phyloP scores from a whole-genome alignment of 306 rosid genomes.

The Luffa acutangula region DNA sequence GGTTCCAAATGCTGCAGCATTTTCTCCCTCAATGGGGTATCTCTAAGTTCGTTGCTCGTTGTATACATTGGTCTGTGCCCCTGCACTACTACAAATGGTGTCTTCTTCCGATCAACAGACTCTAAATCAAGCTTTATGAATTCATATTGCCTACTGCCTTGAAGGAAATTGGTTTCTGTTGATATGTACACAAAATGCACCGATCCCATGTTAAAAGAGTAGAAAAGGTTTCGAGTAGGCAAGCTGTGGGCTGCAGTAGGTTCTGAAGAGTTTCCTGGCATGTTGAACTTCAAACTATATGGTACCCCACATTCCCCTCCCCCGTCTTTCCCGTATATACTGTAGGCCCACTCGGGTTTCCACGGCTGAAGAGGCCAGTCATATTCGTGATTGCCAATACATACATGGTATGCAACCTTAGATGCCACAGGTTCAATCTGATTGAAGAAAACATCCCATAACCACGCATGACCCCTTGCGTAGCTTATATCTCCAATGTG shows the following conservation, averaged over 20 bases:
- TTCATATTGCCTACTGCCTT: conserved; percentile 56
- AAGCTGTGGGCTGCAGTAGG: conserved; percentile 58
- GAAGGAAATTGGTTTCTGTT: conserved; percentile 80
- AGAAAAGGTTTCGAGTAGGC: conserved; percentile 61
- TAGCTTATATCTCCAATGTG: conserved; percentile 94
- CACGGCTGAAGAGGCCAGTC: conserved; percentile 85
- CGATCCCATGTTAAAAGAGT: conserved; percentile 70
- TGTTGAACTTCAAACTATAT: conserved; percentile 71
- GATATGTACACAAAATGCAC: conserved; percentile 79
- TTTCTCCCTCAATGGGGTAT: conserved; percentile 40
- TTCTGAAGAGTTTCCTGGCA: conserved; percentile 93
- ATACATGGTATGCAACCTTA: conserved; percentile 73
- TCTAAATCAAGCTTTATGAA: conserved; percentile 74
- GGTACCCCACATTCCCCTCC: conserved; percentile 99
- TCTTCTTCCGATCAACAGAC: conserved; percentile 52
- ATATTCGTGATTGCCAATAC: conserved; percentile 88
- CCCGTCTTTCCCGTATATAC: conserved; percentile 62
- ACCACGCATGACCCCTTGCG: conserved; percentile 85
- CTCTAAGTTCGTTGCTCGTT: conserved; percentile 60
- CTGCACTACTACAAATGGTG: conserved; percentile 70
- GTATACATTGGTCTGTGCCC: conserved; percentile 98
- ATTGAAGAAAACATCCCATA: conserved; percentile 77
- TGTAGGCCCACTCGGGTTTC: conserved; percentile 63
- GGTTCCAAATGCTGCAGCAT: conserved; percentile 81
- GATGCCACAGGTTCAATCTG: conserved; percentile 75